Conservation (phyloP, 1,284 basidiomycete species). For the Cutaneotrichosporon sp. region DNA sequence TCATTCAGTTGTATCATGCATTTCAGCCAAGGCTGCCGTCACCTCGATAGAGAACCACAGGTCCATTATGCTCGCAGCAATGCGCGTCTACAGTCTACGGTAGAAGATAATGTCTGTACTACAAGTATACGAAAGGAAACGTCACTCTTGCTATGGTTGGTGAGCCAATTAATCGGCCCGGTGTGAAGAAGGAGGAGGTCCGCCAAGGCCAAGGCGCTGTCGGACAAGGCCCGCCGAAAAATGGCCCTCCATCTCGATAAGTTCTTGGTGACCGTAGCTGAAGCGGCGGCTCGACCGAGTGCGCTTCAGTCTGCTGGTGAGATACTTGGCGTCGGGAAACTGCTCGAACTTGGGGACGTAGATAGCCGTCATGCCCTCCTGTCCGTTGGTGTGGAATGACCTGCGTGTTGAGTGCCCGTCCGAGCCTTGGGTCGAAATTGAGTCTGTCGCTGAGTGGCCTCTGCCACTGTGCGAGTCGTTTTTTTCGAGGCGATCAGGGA, state of each 20-base stretch:
- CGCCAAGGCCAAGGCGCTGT: not conserved
- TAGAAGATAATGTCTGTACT: not conserved
- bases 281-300: not conserved
- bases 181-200: not conserved
- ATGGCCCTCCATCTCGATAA: not conserved
- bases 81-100: not conserved
- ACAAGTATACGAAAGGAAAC: not conserved
- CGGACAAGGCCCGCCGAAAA: not conserved
- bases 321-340: not conserved
- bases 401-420: not conserved
- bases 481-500: not conserved
- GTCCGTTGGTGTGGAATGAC: not conserved
- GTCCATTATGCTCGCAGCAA: not conserved
- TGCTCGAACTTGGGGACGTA: not conserved
- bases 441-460: not conserved
- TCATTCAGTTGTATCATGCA: conserved; percentile 6
- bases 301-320: not conserved
- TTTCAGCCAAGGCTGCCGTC: not conserved
- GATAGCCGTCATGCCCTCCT: not conserved
- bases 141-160: not conserved
- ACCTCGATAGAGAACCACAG: not conserved
- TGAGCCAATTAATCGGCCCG: not conserved
- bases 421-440: not conserved
- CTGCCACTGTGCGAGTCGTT: not conserved
- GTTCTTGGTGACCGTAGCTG: not conserved